Evolutionary conservation across 164 flowering plant genomes (phyloP).

Genomic region (Amborella trichopoda): DNA sequence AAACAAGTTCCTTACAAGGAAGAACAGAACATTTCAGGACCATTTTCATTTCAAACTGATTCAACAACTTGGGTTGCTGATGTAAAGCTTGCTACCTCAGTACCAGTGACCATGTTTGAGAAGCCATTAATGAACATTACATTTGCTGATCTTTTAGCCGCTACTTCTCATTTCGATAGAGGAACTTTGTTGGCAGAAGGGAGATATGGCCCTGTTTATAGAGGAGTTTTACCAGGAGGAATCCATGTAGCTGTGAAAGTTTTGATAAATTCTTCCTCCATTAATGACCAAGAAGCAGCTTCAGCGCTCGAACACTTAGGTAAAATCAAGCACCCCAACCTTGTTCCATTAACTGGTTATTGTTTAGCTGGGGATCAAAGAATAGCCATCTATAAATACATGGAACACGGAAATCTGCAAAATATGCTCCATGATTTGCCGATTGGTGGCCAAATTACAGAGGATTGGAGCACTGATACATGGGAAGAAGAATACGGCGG

Average conservation of each 20-base stretch:
- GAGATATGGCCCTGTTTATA: conserved; percentile 76
- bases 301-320: conserved; percentile 66
- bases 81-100: conserved; percentile 69
- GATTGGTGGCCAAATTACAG: conserved; percentile 41
- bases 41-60: conserved; percentile 85
- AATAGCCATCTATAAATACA: conserved; percentile 74
- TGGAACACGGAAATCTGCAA: conserved; percentile 87
- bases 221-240: conserved; percentile 78
- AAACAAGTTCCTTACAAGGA: conserved; percentile 59
- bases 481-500: conserved; percentile 66
- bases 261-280: conserved; percentile 46
- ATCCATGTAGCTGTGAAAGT: conserved; percentile 89
- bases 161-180: conserved; percentile 75
- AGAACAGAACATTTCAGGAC: conserved; percentile 65
- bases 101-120: conserved; percentile 71
- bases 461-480: conserved; percentile 77
- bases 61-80: conserved; percentile 89
- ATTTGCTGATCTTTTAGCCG: conserved; percentile 75
- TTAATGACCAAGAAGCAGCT: conserved; percentile 76
- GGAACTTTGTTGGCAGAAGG: conserved; percentile 81
- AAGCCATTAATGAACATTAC: conserved; percentile 79
- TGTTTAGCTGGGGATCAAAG: conserved; percentile 87
- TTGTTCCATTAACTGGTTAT: conserved; percentile 75
- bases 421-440: conserved; percentile 73
- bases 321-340: conserved; percentile 77